Evolutionary conservation across 768 basidiomycete genomes (phyloP).

Genomic region (Dendrothele bispora): DNA sequence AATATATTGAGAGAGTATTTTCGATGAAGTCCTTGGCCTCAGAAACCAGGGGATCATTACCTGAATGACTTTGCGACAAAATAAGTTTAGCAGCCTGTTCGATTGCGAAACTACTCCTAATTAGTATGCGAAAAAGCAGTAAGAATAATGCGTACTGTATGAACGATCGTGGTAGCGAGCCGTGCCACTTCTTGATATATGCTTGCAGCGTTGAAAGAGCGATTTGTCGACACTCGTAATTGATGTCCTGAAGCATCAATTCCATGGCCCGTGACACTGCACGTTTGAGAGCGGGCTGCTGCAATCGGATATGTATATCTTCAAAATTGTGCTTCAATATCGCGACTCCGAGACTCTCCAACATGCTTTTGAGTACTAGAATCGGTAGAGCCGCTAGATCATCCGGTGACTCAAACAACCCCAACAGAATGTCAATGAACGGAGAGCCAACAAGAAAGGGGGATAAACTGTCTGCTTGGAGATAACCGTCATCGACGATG

Average conservation of each 20-base stretch:
- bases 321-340: conserved; percentile 78
- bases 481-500: conserved; percentile 16
- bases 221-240: conserved; percentile 68
- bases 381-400: conserved; percentile 52
- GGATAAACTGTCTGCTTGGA: conserved; percentile 38
- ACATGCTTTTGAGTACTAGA: conserved; percentile 54
- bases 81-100: conserved; percentile 52
- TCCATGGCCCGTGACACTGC: conserved; percentile 55
- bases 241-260: conserved; percentile 50
- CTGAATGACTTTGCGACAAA: conserved; percentile 43
- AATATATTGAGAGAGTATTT: conserved; percentile 49
- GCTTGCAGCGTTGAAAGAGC: conserved; percentile 60
- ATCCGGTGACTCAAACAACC: conserved; percentile 45
- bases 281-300: conserved; percentile 51
- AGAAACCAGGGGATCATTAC: conserved; percentile 56
- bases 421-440: conserved; percentile 62
- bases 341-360: conserved; percentile 65
- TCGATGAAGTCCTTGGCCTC: conserved; percentile 60
- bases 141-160: conserved; percentile 44
- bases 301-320: conserved; percentile 47
- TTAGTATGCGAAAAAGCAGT: background rate
- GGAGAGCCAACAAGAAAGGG: conserved; percentile 57
- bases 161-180: conserved; percentile 49
- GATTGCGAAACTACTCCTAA: conserved; percentile 45
- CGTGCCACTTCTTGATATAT: conserved; percentile 61